Base-by-base conservation (phyloP, 2,329 filamentous ascomycete genomes). In the Colletotrichum filicis region DNA sequence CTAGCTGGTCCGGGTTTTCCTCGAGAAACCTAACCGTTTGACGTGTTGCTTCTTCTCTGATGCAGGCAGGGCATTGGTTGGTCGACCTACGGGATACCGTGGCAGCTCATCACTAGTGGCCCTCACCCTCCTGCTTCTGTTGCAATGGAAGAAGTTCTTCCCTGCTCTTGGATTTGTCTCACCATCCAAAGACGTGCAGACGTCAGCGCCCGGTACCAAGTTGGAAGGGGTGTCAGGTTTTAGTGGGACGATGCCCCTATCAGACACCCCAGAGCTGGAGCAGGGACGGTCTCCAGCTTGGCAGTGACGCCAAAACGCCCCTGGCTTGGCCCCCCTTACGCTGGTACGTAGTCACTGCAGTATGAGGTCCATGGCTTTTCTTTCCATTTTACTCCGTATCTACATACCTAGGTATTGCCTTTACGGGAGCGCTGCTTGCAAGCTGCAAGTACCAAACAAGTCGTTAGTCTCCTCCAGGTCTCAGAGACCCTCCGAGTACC, bases 231-330 rank as follows among this genome's bases (percentile, higher is more conserved):
- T 16, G 24, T n/a, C 19, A n/a, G 52, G 58, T 64, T 59, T 55
- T 53, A 55, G 53, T 63, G 66, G 42, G 66, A 35, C 66, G 53
- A 60, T 59, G 42, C 26, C 24, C 66, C 65, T 37, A 42, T 16
- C 30, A 68, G 30, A 59, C 66, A 55, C 46, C 14, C 28, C 9
- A 32, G 24, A 32, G 62, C 32, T 14, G 58, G 24, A 32, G 52
- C 32, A 35, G 60, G 46, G 59, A 70, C 70, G 60, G 42, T 52
- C 66, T 65, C 66, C 55, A 73, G 70, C 70, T 73, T 73, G 70
- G 70, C 66, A 53, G 42, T 55, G 52, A 53, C 66, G 30, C 53
- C 59, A 69, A 72, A 69, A 63, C 53, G 66, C 70, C 53, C 70
- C 42, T 61, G 66, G 56, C 66, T 70, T 70, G 70, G 60, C 66